Base-by-base conservation (phyloP, 2,329 filamentous ascomycete species). In the Camptophora hylomeconis region DNA sequence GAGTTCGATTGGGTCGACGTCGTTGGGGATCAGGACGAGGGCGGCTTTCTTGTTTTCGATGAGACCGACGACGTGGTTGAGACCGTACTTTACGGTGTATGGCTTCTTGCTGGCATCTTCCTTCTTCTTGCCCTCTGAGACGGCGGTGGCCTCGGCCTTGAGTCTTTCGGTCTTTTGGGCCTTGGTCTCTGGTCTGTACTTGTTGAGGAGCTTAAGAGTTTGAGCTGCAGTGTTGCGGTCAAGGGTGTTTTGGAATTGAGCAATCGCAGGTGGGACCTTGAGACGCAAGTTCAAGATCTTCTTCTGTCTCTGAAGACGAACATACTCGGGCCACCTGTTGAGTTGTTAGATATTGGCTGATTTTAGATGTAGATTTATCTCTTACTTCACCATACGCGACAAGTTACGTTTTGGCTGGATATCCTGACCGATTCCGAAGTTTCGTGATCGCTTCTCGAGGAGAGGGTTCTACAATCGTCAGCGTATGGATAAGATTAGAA, bases 71-170 rank as follows among this genome's bases (percentile, higher is more conserved):
- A 98, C 89, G 73, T 98, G 89, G 80, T 98, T 98, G 54, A 98
- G 78, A 70, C 89, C 89, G 67, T 94, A 98, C 79, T 98, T 98
- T 74, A 89, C 86, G 47, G 80, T 69, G 68, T 94, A 98, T 55
- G 89, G 89, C 81, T 98, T 98, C 83, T 95, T 95, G 80, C 75
- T 82, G 60, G 92, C 87, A 54, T 93, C 86, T 75, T 98, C 92
- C 81, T 95, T 95, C 81, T 95, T 98, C 81, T 95, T 94, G 64
- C 92, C 89, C 65, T 95, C 86, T 61, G 84, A 77, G 61, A 98
- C 75, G 54, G 89, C 92, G 52, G 86, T 93, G 45, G 92, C 89
- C 75, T 98, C 89, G 75, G 93, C 84, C 61, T 81, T 75, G 46
- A 98, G 73, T 67, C 89, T 84, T 72, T 98, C 92, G 78, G 95